Conservation (phyloP, 495 filamentous ascomycete genomes). For the Hypoxylon trugodes region DNA sequence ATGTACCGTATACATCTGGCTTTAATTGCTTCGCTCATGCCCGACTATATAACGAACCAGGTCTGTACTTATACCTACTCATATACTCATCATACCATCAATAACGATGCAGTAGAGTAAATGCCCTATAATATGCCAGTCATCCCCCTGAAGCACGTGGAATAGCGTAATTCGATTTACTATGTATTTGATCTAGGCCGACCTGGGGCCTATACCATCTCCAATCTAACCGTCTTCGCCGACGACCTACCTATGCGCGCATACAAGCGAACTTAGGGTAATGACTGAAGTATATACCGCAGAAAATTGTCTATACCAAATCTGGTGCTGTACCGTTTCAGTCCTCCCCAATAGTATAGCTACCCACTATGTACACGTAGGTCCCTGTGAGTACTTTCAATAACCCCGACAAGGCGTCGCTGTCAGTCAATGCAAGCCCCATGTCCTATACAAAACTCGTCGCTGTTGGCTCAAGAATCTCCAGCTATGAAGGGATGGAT, state of each 20-base stretch:
- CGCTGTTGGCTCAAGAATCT: conserved; percentile 18
- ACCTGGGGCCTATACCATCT: too few species aligned
- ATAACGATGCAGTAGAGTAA: conserved; percentile 11
- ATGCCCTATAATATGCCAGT: conserved; percentile 21
- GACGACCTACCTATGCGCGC: too few species aligned
- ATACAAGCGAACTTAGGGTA: neutral
- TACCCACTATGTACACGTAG: neutral
- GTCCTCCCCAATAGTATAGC: neutral
- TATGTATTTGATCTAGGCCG: too few species aligned
- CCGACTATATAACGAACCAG: too few species aligned
- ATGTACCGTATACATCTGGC: conserved; percentile 16
- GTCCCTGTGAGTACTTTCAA: conserved; percentile 3
- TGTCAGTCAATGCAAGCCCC: conserved; percentile 28
- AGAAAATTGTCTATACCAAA: neutral
- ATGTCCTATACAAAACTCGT: conserved; percentile 28
- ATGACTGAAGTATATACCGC: neutral
- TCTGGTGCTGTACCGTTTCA: neutral
- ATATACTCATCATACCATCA: conserved; percentile 8
- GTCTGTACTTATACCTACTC: too few species aligned
- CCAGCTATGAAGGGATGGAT: conserved; percentile 19
- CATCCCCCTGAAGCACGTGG: conserved; percentile 18
- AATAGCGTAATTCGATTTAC: conserved; percentile 34
- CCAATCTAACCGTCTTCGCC: too few species aligned
- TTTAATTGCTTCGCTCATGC: conserved; percentile 18
- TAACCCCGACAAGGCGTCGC: conserved; percentile 24